Base-by-base conservation (phyloP, 768 basidiomycete species). In the Strobilomyces echinocephalus region DNA sequence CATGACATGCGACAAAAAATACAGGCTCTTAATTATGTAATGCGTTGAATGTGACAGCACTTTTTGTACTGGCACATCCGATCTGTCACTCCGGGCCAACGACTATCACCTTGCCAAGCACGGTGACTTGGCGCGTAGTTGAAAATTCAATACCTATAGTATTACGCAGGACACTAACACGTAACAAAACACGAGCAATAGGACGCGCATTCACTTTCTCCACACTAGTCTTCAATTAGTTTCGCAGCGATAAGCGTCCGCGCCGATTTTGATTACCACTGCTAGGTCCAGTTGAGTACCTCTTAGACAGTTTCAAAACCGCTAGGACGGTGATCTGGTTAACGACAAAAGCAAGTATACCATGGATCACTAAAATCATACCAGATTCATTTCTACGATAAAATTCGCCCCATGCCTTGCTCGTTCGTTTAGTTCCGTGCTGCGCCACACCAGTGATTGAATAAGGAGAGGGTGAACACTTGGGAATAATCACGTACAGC, bases 371-470 rank as follows among this genome's bases (percentile, higher is more conserved):
- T 40, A 15, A n/a, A 58, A 39, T 68, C 70, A 38, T 47, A 84
- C 85, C 69, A 53, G 63, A 46, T 64, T 82, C 78, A 55, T 82
- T 70, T 53, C 70, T 72, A 30, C 82, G 74, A 60, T 80, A 84
- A 58, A 77, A 81, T 62, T 85, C 82, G 18, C 70, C 74, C 85
- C 85, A 87, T 8, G 83, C 74, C 60, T 79, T 83, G 4, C 66
- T 63, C 34, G 80, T 73, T 55, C 85, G 73, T 31, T 57, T 60
- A 15, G 63, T 67, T 61, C 78, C 79, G 62, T 78, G 74, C 85
- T 87, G 42, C 30, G 9, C 8, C 47, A 28, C 35, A n/a, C 46
- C 48, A 48, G 58, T 39, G 59, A 47, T 44, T 12, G 28, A 42
- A 34, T 20, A n/a, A 49, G n/a, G 38, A 42, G 46, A 3, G 16